Evolutionary conservation across 495 filamentous ascomycete species (phyloP).

Genomic region (Neurospora cerealis): DNA sequence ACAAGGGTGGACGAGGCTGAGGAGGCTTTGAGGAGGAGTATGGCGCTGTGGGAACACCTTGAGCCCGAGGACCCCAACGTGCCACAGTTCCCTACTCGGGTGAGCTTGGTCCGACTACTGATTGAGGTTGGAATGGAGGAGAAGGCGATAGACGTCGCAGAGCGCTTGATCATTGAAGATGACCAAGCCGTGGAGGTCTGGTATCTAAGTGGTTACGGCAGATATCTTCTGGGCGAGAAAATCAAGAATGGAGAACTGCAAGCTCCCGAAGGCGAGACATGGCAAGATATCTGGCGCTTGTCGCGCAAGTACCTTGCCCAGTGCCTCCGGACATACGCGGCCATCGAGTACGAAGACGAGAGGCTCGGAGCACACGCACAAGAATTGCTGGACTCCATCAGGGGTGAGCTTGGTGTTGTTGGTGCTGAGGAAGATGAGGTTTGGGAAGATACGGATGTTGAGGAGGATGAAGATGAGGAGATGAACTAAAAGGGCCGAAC

Average conservation of each 20-base stretch:
- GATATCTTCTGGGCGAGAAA: slow-evolving; percentile 69
- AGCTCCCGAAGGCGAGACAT: slow-evolving; percentile 27
- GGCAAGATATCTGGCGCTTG: slow-evolving; percentile 41
- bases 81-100: slow-evolving; percentile 72
- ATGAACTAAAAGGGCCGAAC: slow-evolving; percentile 11
- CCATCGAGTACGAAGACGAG: slow-evolving; percentile 64
- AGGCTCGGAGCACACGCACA: slow-evolving; percentile 53
- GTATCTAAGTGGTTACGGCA: slow-evolving; percentile 93
- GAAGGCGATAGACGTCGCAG: slow-evolving; percentile 74
- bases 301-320: slow-evolving; percentile 52
- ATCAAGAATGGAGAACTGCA: slow-evolving; percentile 29
- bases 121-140: slow-evolving; percentile 85
- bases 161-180: slow-evolving; percentile 74
- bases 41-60: slow-evolving; percentile 69
- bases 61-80: slow-evolving; percentile 53
- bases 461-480: slow-evolving; percentile 32
- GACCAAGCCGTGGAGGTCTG: slow-evolving; percentile 90
- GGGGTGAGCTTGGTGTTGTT: slow-evolving; percentile 42
- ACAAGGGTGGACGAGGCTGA: slow-evolving; percentile 62
- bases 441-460: slow-evolving; percentile 39
- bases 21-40: slow-evolving; percentile 63
- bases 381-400: slow-evolving; percentile 49
- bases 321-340: slow-evolving; percentile 47
- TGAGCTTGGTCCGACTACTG: slow-evolving; percentile 73
- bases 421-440: slow-evolving; percentile 36